A percentile compares a stretch with the other conserved stretches of the same genome.
Evolutionary conservation across 768 basidiomycete genomes (phyloP).

Genomic region (Agrocybe chaxingu): DNA sequence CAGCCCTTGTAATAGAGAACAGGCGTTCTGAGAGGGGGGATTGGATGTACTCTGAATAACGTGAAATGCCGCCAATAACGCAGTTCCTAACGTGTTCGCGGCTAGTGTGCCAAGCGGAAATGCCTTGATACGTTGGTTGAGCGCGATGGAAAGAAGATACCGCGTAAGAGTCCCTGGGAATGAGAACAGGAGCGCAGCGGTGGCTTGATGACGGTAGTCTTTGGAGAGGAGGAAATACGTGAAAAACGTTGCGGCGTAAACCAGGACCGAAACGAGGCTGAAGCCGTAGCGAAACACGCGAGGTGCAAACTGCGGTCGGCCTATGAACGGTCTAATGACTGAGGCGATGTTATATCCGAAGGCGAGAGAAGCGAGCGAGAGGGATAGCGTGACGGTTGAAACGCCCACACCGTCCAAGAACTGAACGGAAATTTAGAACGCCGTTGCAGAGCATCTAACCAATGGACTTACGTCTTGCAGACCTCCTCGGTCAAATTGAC

Average conservation of each 20-base stretch:
- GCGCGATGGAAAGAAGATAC: conserved; percentile 66
- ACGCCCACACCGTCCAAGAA: conserved; percentile 85
- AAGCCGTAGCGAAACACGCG: conserved; percentile 46
- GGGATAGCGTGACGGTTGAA: conserved; percentile 71
- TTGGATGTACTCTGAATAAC: conserved; percentile 58
- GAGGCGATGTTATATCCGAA: conserved; percentile 69
- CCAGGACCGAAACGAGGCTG: conserved; percentile 53
- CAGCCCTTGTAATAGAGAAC: conserved; percentile 77
- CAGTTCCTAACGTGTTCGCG: conserved; percentile 78
- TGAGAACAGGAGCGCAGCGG: conserved; percentile 84
- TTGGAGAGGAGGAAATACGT: conserved; percentile 74
- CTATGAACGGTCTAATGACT: conserved; percentile 36
- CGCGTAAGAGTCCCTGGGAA: conserved; percentile 88
- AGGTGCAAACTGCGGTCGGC: conserved; percentile 29
- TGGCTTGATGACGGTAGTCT: conserved; percentile 71
- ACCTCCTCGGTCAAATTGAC: conserved; percentile 52
- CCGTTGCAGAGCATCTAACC: background rate
- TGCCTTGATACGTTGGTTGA: conserved; percentile 62
- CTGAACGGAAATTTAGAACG: conserved; percentile 34
- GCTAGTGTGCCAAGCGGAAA: conserved; percentile 79
- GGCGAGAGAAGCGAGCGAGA: conserved; percentile 72
- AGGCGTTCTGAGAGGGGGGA: conserved; percentile 50
- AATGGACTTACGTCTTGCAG: conserved; percentile 63
- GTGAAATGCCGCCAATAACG: conserved; percentile 71
- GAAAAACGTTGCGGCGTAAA: conserved; percentile 74